Evolutionary conservation across 108 stramenopile genomes (phyloP), one percentile per base, ranked within the genome.

Genomic region (Nannochloropsis salina): DNA sequence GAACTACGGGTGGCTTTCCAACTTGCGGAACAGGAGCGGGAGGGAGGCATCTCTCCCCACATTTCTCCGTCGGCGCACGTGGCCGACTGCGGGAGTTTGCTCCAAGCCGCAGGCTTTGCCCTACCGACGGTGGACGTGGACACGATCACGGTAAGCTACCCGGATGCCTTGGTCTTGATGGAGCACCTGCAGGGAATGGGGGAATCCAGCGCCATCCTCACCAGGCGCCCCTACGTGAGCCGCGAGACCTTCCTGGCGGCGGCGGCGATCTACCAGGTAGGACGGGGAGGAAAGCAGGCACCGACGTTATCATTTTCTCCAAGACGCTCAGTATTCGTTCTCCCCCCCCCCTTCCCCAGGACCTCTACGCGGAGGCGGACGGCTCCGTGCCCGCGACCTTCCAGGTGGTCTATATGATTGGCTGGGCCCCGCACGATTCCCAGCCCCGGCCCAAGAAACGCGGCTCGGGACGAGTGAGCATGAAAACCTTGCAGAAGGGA

Each of bases 111-210:
- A 2, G 96, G 97, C 41, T 98, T 99, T 83, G 81, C 87, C 8
- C 83, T 99, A 6, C 96, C 97, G 1, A 98, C 98, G 0, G 95
- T 98, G 85, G 99, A 99, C 92, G 91, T 96, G 18, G 99, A 98
- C 87, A 95, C 94, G n/a, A 88, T 97, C 11, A 80, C 86, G 45
- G 90, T 98, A 61, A 93, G 92, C 8, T 97, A 94, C 88, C 95
- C 95, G 2, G 92, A 96, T 86, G 93, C 93, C 80, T 93, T 94
- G 86, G 93, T 92, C 9, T 88, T 97, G 41, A 97, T 97, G 96
- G 96, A 97, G 86, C 96, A 98, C 88, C 91, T 98, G 42, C 94
- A 89, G 87, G 90, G 95, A n/a, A 98, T 98, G 98, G 98, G 98
- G 9, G 98, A 98, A 87, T 91, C 92, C 74, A 95, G 95, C 88